phyloP scores from a whole-genome alignment of 2,329 filamentous ascomycete species.

The Trichoderma atrobrunneum region DNA sequence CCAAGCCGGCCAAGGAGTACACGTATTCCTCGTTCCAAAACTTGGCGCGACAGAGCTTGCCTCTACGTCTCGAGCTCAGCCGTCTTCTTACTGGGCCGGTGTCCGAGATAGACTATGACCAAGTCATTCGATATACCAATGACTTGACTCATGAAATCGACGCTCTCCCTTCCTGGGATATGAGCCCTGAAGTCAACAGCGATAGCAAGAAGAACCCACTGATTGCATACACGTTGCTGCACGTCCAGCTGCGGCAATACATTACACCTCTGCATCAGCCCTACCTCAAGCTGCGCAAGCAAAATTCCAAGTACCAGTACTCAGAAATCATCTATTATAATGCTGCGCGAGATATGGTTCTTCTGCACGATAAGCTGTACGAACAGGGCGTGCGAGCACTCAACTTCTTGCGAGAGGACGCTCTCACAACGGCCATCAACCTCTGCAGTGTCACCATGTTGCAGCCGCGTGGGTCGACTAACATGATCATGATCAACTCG shows the following conservation, averaged over 20 bases:
- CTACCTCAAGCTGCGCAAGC: constrained; percentile 57
- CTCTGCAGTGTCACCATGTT: constrained; percentile 60
- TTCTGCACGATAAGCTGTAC: constrained; percentile 60
- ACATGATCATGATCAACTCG: constrained; percentile 62
- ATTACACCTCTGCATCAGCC: constrained; percentile 61
- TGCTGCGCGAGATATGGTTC: constrained; percentile 58
- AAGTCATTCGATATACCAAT: constrained; percentile 60
- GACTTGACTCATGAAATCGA: constrained; percentile 61
- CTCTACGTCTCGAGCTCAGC: constrained; percentile 56
- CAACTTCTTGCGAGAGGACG: constrained; percentile 60
- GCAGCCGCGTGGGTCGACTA: constrained; percentile 56
- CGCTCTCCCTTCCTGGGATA: constrained; percentile 55
- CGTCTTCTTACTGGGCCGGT: constrained; percentile 54
- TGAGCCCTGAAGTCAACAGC: constrained; percentile 35
- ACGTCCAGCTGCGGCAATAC: constrained; percentile 60
- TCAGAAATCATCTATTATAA: constrained; percentile 64
- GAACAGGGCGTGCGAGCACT: constrained; percentile 57
- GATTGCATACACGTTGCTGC: constrained; percentile 57
- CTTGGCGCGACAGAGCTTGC: constrained; percentile 54
- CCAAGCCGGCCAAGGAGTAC: constrained; percentile 52
- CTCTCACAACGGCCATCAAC: constrained; percentile 58
- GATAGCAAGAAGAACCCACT: constrained; percentile 52
- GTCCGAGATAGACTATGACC: constrained; percentile 58
- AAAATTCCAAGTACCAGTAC: constrained; percentile 60
- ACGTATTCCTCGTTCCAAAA: constrained; percentile 60